phyloP scores from a whole-genome alignment of 495 filamentous ascomycete species.

The Penicillium waksmanii region DNA sequence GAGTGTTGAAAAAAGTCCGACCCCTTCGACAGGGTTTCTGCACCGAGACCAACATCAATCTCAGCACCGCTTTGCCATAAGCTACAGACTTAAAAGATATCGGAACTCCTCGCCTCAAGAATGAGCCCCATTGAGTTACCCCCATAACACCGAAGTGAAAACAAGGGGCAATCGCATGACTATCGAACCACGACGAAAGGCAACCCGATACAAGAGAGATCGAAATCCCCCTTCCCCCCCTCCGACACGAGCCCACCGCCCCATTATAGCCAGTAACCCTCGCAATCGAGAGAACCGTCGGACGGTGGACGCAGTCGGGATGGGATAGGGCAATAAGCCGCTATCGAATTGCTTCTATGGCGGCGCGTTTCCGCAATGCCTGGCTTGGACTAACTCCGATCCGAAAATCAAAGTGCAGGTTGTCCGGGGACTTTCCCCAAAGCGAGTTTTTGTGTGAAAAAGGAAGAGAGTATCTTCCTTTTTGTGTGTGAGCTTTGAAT shows the following conservation, averaged over 20 bases:
- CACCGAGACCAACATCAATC: constrained; percentile 18
- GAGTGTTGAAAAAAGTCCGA: constrained; percentile 46
- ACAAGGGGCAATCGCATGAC: constrained; percentile 94
- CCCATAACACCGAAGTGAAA: constrained; percentile 24
- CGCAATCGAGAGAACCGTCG: constrained; percentile 38
- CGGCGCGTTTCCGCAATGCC: constrained; percentile 94
- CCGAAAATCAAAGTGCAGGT: constrained; percentile 50
- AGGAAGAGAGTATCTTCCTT: constrained; percentile 35
- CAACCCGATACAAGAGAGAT: constrained; percentile 47
- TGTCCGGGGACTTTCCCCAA: constrained; percentile 99
- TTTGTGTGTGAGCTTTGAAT: constrained; percentile 98
- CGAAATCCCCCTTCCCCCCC: constrained; percentile 37
- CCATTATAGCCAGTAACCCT: constrained; percentile 47
- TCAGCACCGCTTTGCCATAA: constrained; percentile 63
- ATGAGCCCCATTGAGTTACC: constrained; percentile 99
- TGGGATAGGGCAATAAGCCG: constrained; percentile 63
- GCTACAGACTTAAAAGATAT: constrained; percentile 60
- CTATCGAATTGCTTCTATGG: constrained; percentile 94
- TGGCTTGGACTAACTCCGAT: constrained; percentile 36
- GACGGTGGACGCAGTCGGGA: constrained; percentile 36
- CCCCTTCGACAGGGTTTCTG: constrained; percentile 70
- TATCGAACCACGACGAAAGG: constrained; percentile 91
- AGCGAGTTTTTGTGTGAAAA: constrained; percentile 57
- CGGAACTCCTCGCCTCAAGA: constrained; percentile 94
- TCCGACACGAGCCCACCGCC: constrained; percentile 40